Conservation (phyloP, 2,329 filamentous ascomycete genomes). For the Coniochaeta hoffmannii region DNA sequence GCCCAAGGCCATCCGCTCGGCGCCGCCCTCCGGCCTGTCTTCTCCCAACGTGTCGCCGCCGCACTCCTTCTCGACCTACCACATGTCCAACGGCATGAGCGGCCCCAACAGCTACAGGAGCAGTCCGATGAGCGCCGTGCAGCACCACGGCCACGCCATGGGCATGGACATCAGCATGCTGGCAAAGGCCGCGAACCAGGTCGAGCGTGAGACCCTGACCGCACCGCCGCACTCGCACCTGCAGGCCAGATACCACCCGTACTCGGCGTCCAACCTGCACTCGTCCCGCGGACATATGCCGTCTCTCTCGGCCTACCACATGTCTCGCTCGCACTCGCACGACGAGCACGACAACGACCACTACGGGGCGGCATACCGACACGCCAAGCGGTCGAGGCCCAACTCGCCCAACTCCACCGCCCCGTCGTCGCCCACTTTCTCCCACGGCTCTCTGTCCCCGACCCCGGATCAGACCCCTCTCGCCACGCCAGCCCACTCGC, state of each 20-base stretch:
- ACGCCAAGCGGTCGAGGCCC: slow-evolving; percentile 81
- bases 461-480: slow-evolving; percentile 98
- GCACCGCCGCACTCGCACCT: slow-evolving; percentile 33
- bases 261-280: slow-evolving; percentile 41
- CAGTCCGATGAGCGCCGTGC: slow-evolving; percentile 28
- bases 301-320: slow-evolving; percentile 81
- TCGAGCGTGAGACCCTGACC: slow-evolving; percentile 49
- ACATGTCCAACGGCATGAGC: slow-evolving; percentile 31
- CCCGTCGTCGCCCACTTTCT: slow-evolving; percentile 92
- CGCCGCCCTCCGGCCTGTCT: slow-evolving; percentile 74
- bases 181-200: slow-evolving; percentile 52
- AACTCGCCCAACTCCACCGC: slow-evolving; percentile 94
- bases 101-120: slow-evolving; percentile 42
- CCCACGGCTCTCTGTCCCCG: slow-evolving; percentile 88
- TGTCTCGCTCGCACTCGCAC: slow-evolving; percentile 82
- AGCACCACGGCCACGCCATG: slow-evolving; percentile 19
- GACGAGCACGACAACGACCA: slow-evolving; percentile 69
- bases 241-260: slow-evolving; percentile 43
- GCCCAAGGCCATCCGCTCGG: slow-evolving; percentile 78
- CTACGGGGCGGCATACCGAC: slow-evolving; percentile 59
- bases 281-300: slow-evolving; percentile 57
- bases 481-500: slow-evolving; percentile 90
- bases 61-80: slow-evolving; percentile 75
- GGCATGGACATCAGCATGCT: slow-evolving; percentile 51
- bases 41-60: slow-evolving; percentile 97